Evolutionary conservation across 169 alveolate genomes (phyloP), one percentile per base, ranked within the genome.

Genomic region (Hepatocystis sp.): DNA sequence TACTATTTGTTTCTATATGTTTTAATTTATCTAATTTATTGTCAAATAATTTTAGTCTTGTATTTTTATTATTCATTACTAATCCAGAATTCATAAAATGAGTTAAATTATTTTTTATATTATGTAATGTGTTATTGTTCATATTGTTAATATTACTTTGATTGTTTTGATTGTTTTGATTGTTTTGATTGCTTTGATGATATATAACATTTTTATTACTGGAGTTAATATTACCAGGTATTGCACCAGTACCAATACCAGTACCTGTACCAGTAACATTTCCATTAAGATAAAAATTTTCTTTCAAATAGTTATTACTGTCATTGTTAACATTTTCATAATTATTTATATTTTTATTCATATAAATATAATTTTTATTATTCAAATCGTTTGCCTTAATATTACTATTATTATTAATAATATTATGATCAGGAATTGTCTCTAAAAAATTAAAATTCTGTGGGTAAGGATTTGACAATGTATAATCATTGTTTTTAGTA

Each of bases 171-270:
- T 55, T 68, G 1, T 32, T 3, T 5, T 49, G 86, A 49, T 55
- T 55, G n/a, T 55, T 56, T 19, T n/a, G n/a, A n/a, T n/a, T n/a
- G n/a, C 19, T 68, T 13, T 63, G 39, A 68, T n/a, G n/a, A n/a
- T n/a, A n/a, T n/a, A n/a, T n/a, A n/a, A n/a, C n/a, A n/a, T n/a
- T n/a, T n/a, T n/a, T n/a, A n/a, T n/a, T n/a, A n/a, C n/a, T n/a
- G n/a, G n/a, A n/a, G n/a, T n/a, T n/a, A n/a, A n/a, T n/a, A n/a
- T n/a, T n/a, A n/a, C n/a, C n/a, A n/a, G n/a, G n/a, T n/a, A n/a
- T n/a, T n/a, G n/a, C n/a, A n/a, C n/a, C n/a, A n/a, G n/a, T n/a
- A n/a, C n/a, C n/a, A n/a, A n/a, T n/a, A n/a, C n/a, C n/a, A n/a
- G n/a, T n/a, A n/a, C n/a, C n/a, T n/a, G n/a, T n/a, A n/a, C n/a